A percentile compares a stretch with the other conserved stretches of the same genome.
phyloP scores from a whole-genome alignment of 805 yeast species.

The Monosporozyma servazzii region DNA sequence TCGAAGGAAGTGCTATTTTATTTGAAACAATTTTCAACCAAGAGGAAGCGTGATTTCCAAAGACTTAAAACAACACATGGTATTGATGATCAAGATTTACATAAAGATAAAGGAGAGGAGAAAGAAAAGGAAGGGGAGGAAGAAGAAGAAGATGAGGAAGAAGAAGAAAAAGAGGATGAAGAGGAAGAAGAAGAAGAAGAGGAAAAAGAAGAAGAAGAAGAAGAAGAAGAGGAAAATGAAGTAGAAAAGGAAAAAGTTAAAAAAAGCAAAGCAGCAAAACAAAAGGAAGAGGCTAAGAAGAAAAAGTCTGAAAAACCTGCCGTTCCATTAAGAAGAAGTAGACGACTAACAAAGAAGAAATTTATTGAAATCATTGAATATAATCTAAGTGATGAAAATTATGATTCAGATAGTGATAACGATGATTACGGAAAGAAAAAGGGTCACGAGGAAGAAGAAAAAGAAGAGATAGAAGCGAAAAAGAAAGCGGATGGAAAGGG shows the following conservation, averaged over 20 bases:
- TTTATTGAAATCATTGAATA: conserved; percentile 5
- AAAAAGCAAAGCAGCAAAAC: background rate
- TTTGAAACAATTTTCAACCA: conserved; percentile 26
- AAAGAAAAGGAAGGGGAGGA: conserved; percentile 7
- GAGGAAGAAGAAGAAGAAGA: conserved; percentile 4
- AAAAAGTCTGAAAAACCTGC: background rate
- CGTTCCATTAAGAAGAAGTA: conserved; percentile 3
- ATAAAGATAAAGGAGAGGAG: conserved; percentile 14
- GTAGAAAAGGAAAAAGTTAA: conserved; percentile 3
- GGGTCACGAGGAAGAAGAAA: conserved; percentile 5
- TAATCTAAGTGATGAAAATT: conserved; percentile 2
- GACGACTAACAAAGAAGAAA: conserved; percentile 3
- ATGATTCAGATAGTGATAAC: conserved; percentile 1
- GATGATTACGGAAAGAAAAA: conserved; percentile 6
- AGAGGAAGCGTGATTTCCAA: conserved; percentile 21
- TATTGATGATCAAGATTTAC: conserved; percentile 23
- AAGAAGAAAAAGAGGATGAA: conserved; percentile 6
- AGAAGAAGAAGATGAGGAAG: conserved; percentile 13
- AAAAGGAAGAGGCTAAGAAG: background rate
- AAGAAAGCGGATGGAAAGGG: conserved; percentile 1
- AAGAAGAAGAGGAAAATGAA: background rate
- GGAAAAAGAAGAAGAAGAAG: conserved; percentile 2
- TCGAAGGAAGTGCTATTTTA: conserved; percentile 37
- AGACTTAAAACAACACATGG: conserved; percentile 27
- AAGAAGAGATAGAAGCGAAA: conserved; percentile 6